Conservation (phyloP, 306 rosid species). For the Corylus americana region DNA sequence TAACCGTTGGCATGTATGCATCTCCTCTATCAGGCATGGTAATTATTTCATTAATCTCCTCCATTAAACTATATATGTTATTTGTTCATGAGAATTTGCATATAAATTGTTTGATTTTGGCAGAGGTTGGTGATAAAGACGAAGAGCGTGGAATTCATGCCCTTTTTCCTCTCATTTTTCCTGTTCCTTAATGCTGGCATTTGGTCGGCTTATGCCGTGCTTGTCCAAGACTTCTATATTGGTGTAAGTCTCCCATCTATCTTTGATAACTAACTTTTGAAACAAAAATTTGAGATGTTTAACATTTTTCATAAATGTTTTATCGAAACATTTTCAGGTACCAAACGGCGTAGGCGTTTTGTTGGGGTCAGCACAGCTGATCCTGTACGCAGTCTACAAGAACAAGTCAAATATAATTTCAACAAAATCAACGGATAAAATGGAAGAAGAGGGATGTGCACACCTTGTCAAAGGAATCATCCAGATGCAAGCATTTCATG, state of each 20-base stretch:
- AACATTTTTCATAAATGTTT: background rate
- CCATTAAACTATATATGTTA: too few relatives aligned
- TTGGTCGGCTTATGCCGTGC: conserved; percentile 44
- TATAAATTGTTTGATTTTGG: background rate
- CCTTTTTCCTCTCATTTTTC: conserved; percentile 42
- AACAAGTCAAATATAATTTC: conserved; percentile 15
- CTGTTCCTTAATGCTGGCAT: conserved; percentile 47
- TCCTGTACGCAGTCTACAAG: conserved; percentile 37
- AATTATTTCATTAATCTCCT: background rate
- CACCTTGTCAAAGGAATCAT: background rate
- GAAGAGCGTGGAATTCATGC: conserved; percentile 50
- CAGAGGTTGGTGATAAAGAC: conserved; percentile 44
- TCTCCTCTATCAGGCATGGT: conserved; percentile 50
- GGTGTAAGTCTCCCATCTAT: conserved; percentile 32
- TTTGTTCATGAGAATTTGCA: too few relatives aligned
- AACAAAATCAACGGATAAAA: conserved; percentile 21
- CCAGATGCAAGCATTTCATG: background rate
- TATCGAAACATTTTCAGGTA: conserved; percentile 25
- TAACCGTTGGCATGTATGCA: conserved; percentile 52
- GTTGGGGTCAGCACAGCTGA: conserved; percentile 42
- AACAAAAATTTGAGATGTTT: too few relatives aligned
- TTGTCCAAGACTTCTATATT: conserved; percentile 47
- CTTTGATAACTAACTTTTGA: background rate
- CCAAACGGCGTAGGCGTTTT: conserved; percentile 47
- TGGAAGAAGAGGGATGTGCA: conserved; percentile 14